Evolutionary conservation across 306 rosid genomes (phyloP).

Genomic region (Abrus pulchellus): DNA sequence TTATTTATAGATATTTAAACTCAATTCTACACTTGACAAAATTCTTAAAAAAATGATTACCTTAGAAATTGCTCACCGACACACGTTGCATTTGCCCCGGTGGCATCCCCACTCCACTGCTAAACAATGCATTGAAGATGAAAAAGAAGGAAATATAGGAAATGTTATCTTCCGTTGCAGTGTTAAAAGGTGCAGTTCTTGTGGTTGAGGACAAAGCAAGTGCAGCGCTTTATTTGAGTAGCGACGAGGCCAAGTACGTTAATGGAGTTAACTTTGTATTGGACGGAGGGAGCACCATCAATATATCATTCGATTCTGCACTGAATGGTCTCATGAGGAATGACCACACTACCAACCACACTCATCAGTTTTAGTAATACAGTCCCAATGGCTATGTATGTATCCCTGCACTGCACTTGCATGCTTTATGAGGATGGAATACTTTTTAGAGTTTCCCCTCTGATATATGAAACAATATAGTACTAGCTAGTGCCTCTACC

Average conservation of each 20-base stretch:
- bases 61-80: too few species aligned
- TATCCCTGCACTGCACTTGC: background rate
- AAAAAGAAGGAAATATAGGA: constrained; percentile 16
- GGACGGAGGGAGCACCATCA: constrained; percentile 55
- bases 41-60: too few species aligned
- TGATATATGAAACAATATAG: background rate
- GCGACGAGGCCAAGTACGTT: constrained; percentile 52
- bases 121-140: constrained; percentile 45
- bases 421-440: background rate
- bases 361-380: background rate
- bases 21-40: too few species aligned
- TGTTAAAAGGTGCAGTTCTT: constrained; percentile 38
- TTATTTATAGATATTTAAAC: too few species aligned
- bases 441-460: background rate
- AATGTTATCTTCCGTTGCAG: background rate
- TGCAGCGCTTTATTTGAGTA: constrained; percentile 51
- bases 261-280: constrained; percentile 53
- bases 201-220: constrained; percentile 48
- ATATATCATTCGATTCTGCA: constrained; percentile 8
- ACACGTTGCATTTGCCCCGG: constrained; percentile 56
- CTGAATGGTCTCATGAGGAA: background rate
- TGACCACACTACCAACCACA: constrained; percentile 2
- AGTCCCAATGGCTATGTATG: too few species aligned
- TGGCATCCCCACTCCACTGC: constrained; percentile 64
- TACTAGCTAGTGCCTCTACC: background rate